Conservation (phyloP, 768 basidiomycete genomes). For the Lactarius hatsudake region DNA sequence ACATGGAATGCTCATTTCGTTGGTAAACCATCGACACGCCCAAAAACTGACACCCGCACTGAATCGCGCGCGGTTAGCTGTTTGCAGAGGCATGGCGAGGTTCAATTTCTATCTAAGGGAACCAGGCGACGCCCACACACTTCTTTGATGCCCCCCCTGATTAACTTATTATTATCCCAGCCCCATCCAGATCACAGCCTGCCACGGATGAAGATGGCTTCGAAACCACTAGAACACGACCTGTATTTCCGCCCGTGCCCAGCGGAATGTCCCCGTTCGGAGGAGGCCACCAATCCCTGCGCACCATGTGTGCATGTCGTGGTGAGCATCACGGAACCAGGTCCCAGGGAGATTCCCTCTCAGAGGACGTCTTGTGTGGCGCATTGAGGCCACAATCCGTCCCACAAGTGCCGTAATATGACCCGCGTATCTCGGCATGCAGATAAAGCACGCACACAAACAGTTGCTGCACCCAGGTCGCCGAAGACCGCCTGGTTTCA, state of each 20-base stretch:
- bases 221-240: constrained; percentile 16
- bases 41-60: not conserved
- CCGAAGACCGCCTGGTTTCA: not conserved
- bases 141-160: not conserved
- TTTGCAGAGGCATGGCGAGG: not conserved
- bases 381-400: not conserved
- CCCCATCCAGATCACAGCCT: not conserved
- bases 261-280: not conserved
- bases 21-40: not conserved
- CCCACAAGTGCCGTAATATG: not conserved
- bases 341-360: not conserved
- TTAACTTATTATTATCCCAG: not conserved
- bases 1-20: not conserved
- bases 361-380: not conserved
- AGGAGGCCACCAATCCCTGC: not conserved
- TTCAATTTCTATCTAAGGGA: not conserved
- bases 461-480: not conserved
- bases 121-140: constrained; percentile 1
- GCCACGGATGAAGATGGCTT: not conserved
- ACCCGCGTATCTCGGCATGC: not conserved
- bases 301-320: not conserved
- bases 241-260: not conserved
- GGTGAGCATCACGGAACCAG: not conserved
- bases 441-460: not conserved
- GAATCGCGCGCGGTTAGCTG: not conserved